Conservation (phyloP, 805 yeast genomes). For the Hanseniaspora guilliermondii region DNA sequence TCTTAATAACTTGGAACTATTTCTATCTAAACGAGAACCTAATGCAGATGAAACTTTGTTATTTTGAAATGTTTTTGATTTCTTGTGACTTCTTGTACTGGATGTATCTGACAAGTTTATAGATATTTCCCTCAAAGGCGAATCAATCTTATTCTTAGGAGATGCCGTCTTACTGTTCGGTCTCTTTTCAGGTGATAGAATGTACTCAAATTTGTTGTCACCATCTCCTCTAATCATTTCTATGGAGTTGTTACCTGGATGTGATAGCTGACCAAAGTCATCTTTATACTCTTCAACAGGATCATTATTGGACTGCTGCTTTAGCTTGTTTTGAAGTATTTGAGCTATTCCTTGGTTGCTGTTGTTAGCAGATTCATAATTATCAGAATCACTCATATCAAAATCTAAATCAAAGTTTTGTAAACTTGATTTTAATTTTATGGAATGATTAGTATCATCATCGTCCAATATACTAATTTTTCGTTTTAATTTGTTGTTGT, state of each 20-base stretch:
- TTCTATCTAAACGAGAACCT: slow-evolving; percentile 6
- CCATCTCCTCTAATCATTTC: slow-evolving; percentile 8
- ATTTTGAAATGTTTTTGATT: neutral
- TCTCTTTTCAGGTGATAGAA: slow-evolving; percentile 7
- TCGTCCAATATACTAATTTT: neutral
- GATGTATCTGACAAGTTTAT: slow-evolving; percentile 9
- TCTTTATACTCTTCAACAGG: neutral
- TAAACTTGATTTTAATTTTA: neutral
- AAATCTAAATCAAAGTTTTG: neutral
- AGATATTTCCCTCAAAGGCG: slow-evolving; percentile 8
- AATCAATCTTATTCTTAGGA: slow-evolving; percentile 7
- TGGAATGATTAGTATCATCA: slow-evolving; percentile 3
- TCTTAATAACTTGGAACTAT: slow-evolving; percentile 8
- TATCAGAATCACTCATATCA: slow-evolving; percentile 5
- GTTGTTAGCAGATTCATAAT: neutral
- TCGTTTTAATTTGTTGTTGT: slow-evolving; percentile 3
- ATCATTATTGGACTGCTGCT: neutral
- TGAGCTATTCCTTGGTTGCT: neutral
- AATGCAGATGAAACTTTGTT: neutral
- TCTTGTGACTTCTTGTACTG: neutral
- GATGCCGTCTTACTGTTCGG: neutral
- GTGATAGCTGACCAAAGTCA: neutral
- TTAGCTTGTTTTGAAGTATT: neutral
- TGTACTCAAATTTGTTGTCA: neutral
- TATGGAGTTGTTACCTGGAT: slow-evolving; percentile 6